phyloP scores from a whole-genome alignment of 1,284 basidiomycete species.

The Phellinidium pouzarii region DNA sequence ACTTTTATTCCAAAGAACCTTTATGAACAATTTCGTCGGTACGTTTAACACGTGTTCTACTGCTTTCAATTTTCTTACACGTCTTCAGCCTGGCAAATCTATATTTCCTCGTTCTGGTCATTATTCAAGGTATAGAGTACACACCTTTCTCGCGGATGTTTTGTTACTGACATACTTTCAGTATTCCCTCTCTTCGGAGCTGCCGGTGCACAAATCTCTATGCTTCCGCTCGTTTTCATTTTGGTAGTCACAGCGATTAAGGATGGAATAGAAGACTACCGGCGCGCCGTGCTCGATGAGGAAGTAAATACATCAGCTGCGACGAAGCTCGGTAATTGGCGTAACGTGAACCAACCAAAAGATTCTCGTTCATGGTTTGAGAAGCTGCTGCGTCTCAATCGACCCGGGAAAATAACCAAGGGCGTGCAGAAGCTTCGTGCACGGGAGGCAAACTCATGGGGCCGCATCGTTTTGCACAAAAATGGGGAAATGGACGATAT shows the following conservation, averaged over 20 bases:
- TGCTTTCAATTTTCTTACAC: constrained; percentile 12
- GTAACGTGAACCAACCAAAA: constrained; percentile 81
- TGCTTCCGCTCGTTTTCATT: constrained; percentile 86
- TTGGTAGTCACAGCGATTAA: constrained; percentile 88
- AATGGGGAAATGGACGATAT: constrained; percentile 25
- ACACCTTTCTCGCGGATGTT: constrained; percentile 2
- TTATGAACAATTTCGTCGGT: constrained; percentile 86
- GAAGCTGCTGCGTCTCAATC: constrained; percentile 58
- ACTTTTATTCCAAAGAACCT: constrained; percentile 95
- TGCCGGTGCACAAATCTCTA: constrained; percentile 75
- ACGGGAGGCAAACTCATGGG: constrained; percentile 56
- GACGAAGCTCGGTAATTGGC: constrained; percentile 82
- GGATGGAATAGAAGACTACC: constrained; percentile 92
- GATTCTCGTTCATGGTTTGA: constrained; percentile 76
- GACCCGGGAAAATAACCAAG: constrained; percentile 71
- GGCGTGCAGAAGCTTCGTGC: constrained; percentile 85
- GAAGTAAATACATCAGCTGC: constrained; percentile 88
- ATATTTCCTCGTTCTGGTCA: constrained; percentile 82
- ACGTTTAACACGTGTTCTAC: constrained; percentile 23
- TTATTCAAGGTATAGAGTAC: constrained; percentile 60
- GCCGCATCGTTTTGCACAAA: constrained; percentile 59
- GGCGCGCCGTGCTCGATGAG: constrained; percentile 81
- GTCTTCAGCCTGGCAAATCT: constrained; percentile 76
- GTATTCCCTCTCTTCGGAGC: constrained; percentile 91
- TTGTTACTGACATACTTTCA: constrained; percentile 25